These are phyloP conservation scores for Magnaporthiopsis incrustans DNA, from an alignment of 2,329 filamentous ascomycete genomes.

Conservation along the genomic window DNA sequence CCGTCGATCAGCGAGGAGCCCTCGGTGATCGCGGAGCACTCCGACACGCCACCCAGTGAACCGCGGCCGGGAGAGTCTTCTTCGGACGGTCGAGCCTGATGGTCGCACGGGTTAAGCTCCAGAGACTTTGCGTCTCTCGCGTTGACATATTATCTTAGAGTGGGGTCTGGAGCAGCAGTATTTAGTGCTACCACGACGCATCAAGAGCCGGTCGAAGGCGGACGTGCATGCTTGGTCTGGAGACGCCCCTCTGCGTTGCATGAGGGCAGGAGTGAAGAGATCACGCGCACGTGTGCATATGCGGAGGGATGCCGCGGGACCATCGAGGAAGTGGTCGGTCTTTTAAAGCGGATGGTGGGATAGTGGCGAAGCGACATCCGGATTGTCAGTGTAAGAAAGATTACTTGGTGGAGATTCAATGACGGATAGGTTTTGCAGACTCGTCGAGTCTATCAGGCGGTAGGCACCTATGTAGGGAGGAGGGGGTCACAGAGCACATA, in stretches of 20 bases:
- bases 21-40: not conserved
- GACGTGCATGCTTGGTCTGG: not conserved
- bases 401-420: no score
- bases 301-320: not conserved
- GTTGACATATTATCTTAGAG: not conserved
- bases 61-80: not conserved
- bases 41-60: not conserved
- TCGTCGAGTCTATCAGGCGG: no score
- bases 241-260: not conserved
- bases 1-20: conserved; percentile 7
- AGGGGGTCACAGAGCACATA: no score
- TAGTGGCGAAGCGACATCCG: no score
- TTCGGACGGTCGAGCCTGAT: not conserved
- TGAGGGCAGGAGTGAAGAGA: not conserved
- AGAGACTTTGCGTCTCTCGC: not conserved
- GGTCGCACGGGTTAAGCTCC: not conserved
- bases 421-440: no score
- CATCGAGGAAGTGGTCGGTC: no score
- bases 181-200: not conserved
- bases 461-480: no score
- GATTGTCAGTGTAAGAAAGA: no score
- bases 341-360: no score
- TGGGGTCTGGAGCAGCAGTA: not conserved
- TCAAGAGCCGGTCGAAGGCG: not conserved
- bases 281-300: not conserved